Conservation (phyloP, 2,329 filamentous ascomycete genomes). For the Chaetomiaceae sp. region DNA sequence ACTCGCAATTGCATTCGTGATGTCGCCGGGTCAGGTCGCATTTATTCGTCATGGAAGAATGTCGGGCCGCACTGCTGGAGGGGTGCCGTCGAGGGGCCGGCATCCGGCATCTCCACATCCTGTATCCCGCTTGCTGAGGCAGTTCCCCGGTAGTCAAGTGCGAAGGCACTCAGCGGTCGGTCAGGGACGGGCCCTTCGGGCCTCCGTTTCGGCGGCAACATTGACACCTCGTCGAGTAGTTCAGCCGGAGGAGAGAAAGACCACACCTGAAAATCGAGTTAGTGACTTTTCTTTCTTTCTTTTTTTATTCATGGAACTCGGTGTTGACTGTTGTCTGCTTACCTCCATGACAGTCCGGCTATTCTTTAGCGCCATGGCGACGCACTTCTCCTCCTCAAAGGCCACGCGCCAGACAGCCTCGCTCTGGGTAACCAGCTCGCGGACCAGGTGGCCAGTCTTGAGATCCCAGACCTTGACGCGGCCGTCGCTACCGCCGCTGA, state of each 20-base stretch:
- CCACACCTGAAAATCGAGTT: conserved; percentile 64
- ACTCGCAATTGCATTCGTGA: background rate
- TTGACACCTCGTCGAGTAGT: conserved; percentile 49
- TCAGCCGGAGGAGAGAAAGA: conserved; percentile 87
- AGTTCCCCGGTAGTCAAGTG: conserved; percentile 38
- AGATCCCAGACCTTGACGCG: conserved; percentile 98
- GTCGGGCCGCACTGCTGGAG: conserved; percentile 41
- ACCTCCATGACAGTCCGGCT: conserved; percentile 97
- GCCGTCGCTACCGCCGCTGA: conserved; percentile 95
- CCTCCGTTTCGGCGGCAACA: conserved; percentile 45
- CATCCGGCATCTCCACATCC: conserved; percentile 54
- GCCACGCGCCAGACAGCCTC: conserved; percentile 97
- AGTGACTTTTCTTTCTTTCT: conserved; percentile 20
- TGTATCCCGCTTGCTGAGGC: conserved; percentile 33
- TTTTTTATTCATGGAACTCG: background rate
- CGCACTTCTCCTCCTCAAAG: conserved; percentile 97
- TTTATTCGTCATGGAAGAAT: conserved; percentile 14
- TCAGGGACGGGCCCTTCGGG: conserved; percentile 40
- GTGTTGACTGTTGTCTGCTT: conserved; percentile 35
- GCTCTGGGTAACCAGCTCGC: conserved; percentile 84
- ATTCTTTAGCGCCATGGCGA: conserved; percentile 83
- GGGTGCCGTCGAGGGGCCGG: conserved; percentile 51
- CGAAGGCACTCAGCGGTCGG: conserved; percentile 49
- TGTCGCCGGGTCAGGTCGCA: background rate
- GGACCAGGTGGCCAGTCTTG: conserved; percentile 81